Base-by-base conservation (phyloP, 1,139 yeast species). In the Eremothecium sinecaudum region DNA sequence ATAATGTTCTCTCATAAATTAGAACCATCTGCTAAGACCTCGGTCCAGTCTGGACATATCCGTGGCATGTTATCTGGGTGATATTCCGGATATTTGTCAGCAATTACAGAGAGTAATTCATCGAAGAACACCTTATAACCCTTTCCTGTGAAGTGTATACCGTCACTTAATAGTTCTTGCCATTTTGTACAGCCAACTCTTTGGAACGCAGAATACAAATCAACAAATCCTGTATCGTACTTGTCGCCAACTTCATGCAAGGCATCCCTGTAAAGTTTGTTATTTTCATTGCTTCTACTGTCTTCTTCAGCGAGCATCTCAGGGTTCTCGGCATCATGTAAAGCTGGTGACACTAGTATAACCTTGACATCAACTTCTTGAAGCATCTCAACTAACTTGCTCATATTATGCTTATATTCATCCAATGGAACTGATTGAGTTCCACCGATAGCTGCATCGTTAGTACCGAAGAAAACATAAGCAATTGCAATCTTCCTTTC, bases 391-490 rank as follows among this genome's bases (percentile, higher is more conserved):
- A 73, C 61, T 47, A 80, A 52, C 13, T 41, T 43, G 9, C 47
- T 50, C 37, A 71, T 58, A 49, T 82, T 81, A 6, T 55, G 58
- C 14, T 53, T 38, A 49, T 61, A 81, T 38, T 69, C 62, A 1
- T 59, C 66, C 7, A 75, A 30, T 2, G 71, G 66, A 1, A 79
- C 82, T 15, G 63, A 62, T 51, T 80, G 93, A 15, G 62, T 57
- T 22, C 65, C 66, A 3, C 57, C 59, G 3, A 62, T 46, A 4
- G 62, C 63, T 0, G 83, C 75, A 52, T 83, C 94, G 48, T 83
- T 83, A 8, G 92, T 69, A 1, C 94, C 94, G 46, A 80, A 73
- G 54, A 78, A 81, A 3, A 83, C 59, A 0, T 75, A 69, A 41
- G 71, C 66, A 20, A 79, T 45, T n/a, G 48, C 53, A 17, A 66